These are phyloP conservation scores for Umbelopsis sp. DNA, from an alignment of 371 early-diverging fungal species.

Conservation along the genomic window DNA sequence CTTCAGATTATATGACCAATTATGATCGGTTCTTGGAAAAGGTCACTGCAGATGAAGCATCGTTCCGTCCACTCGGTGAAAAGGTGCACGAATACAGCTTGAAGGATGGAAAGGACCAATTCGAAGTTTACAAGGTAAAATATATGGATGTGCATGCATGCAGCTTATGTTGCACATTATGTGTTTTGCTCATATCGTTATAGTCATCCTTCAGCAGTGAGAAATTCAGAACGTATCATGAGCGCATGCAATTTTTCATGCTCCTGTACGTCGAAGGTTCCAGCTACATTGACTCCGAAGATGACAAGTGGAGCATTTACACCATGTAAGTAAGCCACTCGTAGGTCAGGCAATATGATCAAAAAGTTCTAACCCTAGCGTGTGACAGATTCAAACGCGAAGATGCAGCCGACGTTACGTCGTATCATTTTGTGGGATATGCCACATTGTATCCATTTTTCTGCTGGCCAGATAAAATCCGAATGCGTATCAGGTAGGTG, in stretches of 20 bases:
- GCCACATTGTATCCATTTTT: slow-evolving; percentile 82
- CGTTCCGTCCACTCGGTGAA: slow-evolving; percentile 72
- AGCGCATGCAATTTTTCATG: slow-evolving; percentile 75
- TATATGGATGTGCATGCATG: too few relatives aligned
- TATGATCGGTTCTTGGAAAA: slow-evolving; percentile 62
- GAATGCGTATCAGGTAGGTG: slow-evolving; percentile 79
- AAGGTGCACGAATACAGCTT: slow-evolving; percentile 70
- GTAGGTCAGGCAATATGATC: too few relatives aligned
- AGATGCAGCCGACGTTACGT: slow-evolving; percentile 19
- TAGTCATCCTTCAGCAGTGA: slow-evolving; percentile 52
- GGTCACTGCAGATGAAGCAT: slow-evolving; percentile 60
- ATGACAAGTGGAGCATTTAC: slow-evolving; percentile 82
- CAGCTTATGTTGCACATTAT: too few relatives aligned
- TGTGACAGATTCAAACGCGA: slow-evolving; percentile 36
- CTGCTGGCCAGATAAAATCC: slow-evolving; percentile 76
- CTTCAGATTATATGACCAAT: slow-evolving; percentile 55
- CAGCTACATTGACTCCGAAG: slow-evolving; percentile 82
- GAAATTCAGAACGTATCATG: slow-evolving; percentile 76
- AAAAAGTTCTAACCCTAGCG: too few relatives aligned
- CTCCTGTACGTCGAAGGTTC: slow-evolving; percentile 91
- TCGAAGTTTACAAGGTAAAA: slow-evolving; percentile 77
- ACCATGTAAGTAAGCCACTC: slow-evolving; percentile 46
- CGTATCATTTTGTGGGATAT: slow-evolving; percentile 83
- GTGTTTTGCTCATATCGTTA: not conserved
- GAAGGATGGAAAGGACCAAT: slow-evolving; percentile 48